These are phyloP conservation scores for Solanum rostratum DNA, from an alignment of 257 asterid species.

Conservation along the genomic window DNA sequence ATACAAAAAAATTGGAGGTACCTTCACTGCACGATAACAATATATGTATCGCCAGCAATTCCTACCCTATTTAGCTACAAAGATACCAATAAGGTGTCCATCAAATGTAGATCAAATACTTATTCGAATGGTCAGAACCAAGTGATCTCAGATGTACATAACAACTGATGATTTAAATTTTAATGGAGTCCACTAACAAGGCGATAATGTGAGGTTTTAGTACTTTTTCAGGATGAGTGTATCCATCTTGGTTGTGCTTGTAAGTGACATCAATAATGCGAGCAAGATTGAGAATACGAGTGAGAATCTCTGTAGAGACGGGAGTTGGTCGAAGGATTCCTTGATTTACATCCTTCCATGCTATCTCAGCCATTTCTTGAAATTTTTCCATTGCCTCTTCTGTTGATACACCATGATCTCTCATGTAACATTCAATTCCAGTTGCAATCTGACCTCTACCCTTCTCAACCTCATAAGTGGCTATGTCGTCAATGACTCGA, in stretches of 20 bases:
- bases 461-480: conserved; percentile 24
- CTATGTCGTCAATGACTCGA: background rate
- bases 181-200: conserved; percentile 12
- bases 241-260: conserved; percentile 29
- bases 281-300: conserved; percentile 17
- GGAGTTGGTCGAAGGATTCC: conserved; percentile 13
- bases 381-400: conserved; percentile 30
- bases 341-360: conserved; percentile 49
- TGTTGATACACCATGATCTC: conserved; percentile 13
- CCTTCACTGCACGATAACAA: background rate
- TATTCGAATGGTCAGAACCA: background rate
- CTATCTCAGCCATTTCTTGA: conserved; percentile 14
- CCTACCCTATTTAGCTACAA: background rate
- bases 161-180: background rate
- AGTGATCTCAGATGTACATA: background rate
- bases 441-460: conserved; percentile 34
- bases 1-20: background rate
- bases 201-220: conserved; percentile 2
- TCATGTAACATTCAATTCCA: conserved; percentile 44
- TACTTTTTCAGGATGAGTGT: conserved; percentile 24
- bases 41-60: background rate
- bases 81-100: background rate
- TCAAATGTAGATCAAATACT: background rate
- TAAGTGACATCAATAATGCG: conserved; percentile 26
- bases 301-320: conserved; percentile 6